These are phyloP conservation scores for Murraya paniculata DNA, from an alignment of 345 rosid species.

Conservation along the genomic window DNA sequence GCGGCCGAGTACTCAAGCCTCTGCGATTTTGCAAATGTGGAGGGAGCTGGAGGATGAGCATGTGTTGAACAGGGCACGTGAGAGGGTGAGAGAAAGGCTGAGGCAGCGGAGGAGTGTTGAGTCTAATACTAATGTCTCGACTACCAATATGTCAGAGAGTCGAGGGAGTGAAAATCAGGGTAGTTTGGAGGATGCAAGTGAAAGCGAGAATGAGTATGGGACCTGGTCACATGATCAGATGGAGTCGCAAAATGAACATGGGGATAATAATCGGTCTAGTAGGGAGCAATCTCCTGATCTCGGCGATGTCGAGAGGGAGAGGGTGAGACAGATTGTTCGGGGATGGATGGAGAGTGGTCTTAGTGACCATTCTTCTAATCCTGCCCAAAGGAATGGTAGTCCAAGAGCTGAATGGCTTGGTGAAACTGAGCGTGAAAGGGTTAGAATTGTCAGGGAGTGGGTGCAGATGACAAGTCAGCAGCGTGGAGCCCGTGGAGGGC, in stretches of 20 bases:
- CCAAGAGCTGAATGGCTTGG: conserved; percentile 94
- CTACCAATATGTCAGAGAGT: conserved; percentile 50
- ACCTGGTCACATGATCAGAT: conserved; percentile 70
- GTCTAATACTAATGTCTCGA: conserved; percentile 44
- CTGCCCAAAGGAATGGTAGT: conserved; percentile 55
- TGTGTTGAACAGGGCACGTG: conserved; percentile 77
- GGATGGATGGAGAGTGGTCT: conserved; percentile 94
- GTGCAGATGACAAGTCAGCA: conserved; percentile 96
- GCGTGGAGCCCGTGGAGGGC: conserved; percentile 63
- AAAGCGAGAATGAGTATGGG: conserved; percentile 85
- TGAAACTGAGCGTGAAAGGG: conserved; percentile 97
- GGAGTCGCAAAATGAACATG: conserved; percentile 44
- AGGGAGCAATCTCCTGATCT: conserved; percentile 96
- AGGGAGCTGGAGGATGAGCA: conserved; percentile 99
- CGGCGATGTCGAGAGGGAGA: conserved; percentile 93
- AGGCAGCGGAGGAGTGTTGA: conserved; percentile 69
- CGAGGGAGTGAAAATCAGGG: conserved; percentile 67
- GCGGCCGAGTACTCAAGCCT: conserved; percentile 85
- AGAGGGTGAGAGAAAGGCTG: conserved; percentile 74
- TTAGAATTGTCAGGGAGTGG: conserved; percentile 95
- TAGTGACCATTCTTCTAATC: conserved; percentile 60
- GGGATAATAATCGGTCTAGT: conserved; percentile 60
- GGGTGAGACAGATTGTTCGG: conserved; percentile 88
- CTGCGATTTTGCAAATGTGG: conserved; percentile 95
- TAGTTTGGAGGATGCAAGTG: conserved; percentile 66